Percentiles rank a stretch among this genome's conserved stretches.
Evolutionary conservation across 768 basidiomycete species (phyloP).

Genomic region (Collybiopsis confluens): DNA sequence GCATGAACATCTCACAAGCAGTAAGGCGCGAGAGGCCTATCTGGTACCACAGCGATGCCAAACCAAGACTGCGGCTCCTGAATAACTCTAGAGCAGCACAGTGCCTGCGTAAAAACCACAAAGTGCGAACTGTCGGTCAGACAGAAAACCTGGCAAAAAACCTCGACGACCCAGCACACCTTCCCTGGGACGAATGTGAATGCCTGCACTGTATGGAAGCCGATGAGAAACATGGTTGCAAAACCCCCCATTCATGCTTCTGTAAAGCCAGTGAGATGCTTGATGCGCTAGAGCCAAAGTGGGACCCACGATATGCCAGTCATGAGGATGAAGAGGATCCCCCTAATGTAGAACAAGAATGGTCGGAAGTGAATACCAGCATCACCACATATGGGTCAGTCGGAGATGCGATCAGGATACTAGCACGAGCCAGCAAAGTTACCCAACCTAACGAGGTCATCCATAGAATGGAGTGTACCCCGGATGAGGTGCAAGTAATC

Average conservation of each 20-base stretch:
- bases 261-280: background rate
- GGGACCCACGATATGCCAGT: conserved; percentile 1
- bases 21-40: conserved; percentile 19
- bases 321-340: no score
- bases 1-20: conserved; percentile 4
- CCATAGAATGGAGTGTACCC: no score
- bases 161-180: conserved; percentile 6
- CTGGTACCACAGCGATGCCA: conserved; percentile 24
- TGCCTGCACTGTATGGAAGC: background rate
- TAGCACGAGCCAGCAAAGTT: no score
- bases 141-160: background rate
- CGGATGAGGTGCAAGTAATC: no score
- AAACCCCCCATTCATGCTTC: background rate
- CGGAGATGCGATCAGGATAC: no score
- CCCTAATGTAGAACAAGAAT: no score
- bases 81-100: conserved; percentile 5
- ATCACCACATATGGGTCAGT: no score
- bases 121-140: background rate
- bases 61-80: background rate
- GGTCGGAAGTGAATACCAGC: no score
- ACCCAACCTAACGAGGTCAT: no score
- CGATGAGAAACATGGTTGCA: background rate
- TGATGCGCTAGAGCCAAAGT: background rate
- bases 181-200: background rate
- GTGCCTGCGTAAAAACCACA: conserved; percentile 10